These are phyloP conservation scores for Rubroboletus satanas DNA, from an alignment of 768 basidiomycete species.

Conservation along the genomic window DNA sequence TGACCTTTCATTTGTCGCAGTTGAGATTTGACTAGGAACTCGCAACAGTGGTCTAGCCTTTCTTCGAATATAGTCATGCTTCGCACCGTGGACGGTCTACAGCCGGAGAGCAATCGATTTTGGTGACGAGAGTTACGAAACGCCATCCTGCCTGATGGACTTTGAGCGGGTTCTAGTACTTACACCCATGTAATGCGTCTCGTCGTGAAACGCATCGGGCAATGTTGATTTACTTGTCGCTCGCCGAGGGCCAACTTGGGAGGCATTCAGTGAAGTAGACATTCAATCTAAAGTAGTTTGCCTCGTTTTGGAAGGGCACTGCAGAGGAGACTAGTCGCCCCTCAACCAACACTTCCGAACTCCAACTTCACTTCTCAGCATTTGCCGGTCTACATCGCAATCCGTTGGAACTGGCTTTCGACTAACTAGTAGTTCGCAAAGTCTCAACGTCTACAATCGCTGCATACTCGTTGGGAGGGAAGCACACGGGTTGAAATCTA, in stretches of 20 bases:
- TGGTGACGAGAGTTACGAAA: conserved; percentile 24
- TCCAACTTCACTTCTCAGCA: neutral
- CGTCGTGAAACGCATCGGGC: neutral
- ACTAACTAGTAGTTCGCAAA: neutral
- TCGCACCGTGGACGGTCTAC: conserved; percentile 28
- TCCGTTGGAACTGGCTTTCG: conserved; percentile 3
- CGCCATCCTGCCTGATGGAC: neutral
- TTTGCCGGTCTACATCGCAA: conserved; percentile 1
- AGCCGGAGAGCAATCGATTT: conserved; percentile 29
- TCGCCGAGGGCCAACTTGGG: neutral
- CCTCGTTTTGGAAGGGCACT: conserved; percentile 19
- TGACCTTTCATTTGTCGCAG: neutral
- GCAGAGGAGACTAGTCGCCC: conserved; percentile 4
- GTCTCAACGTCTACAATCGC: neutral
- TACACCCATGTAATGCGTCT: neutral
- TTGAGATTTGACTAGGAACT: neutral
- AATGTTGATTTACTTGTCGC: neutral
- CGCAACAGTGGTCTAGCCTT: conserved; percentile 37
- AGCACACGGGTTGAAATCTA: neutral
- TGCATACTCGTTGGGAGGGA: neutral
- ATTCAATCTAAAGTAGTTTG: neutral
- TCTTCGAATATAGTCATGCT: conserved; percentile 40
- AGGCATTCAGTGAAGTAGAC: neutral
- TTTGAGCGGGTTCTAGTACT: neutral
- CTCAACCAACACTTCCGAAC: conserved; percentile 6